These are phyloP conservation scores for Botryotinia globosa DNA, from an alignment of 2,329 filamentous ascomycete genomes.

Conservation along the genomic window DNA sequence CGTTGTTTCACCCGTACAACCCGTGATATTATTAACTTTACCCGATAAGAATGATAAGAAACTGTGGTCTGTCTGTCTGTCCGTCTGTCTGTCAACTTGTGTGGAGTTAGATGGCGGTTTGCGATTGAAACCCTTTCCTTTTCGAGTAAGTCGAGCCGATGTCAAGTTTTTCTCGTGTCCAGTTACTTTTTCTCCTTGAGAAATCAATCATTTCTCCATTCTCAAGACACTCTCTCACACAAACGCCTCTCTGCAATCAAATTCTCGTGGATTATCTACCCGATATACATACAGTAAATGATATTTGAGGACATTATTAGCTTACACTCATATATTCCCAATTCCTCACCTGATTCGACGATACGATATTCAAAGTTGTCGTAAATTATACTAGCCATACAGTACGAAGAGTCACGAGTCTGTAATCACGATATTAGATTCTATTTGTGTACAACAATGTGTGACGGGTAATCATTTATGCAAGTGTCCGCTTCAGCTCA, in stretches of 20 bases:
- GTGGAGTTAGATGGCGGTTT: neutral
- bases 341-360: neutral
- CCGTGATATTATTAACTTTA: neutral
- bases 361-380: neutral
- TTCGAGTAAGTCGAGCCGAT: constrained; percentile 2
- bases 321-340: neutral
- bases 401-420: neutral
- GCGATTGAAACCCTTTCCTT: neutral
- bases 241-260: neutral
- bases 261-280: neutral
- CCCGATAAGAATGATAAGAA: constrained; percentile 11
- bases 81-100: neutral
- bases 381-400: neutral
- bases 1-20: neutral
- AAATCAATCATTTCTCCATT: neutral
- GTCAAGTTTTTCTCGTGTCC: constrained; percentile 4
- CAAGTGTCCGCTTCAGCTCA: neutral
- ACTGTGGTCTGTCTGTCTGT: neutral
- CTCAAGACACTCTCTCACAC: neutral
- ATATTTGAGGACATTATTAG: neutral
- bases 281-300: neutral
- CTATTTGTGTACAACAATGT: constrained; percentile 2
- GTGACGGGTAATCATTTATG: neutral
- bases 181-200: neutral
- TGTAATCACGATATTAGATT: neutral